phyloP scores from a whole-genome alignment of 2,329 filamentous ascomycete genomes.

The Fusarium praegraminearum region DNA sequence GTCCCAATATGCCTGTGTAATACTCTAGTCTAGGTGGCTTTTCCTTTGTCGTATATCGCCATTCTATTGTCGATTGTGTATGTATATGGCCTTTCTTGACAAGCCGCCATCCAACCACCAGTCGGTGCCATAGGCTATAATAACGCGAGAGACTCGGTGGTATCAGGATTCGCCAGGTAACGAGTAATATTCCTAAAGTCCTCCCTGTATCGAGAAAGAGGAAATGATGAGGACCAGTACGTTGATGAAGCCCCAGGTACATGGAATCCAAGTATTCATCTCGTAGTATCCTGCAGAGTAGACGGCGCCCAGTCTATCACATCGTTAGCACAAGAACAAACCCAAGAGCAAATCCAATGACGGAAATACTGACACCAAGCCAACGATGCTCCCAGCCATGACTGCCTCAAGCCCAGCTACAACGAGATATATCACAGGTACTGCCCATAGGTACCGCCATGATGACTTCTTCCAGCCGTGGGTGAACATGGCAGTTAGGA shows the following conservation, averaged over 20 bases:
- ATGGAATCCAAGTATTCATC: slow-evolving; percentile 95
- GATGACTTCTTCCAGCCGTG: slow-evolving; percentile 70
- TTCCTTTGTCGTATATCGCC: background rate
- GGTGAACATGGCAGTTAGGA: slow-evolving; percentile 77
- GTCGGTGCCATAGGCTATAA: background rate
- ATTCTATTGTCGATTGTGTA: background rate
- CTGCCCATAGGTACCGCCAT: slow-evolving; percentile 75
- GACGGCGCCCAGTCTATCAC: slow-evolving; percentile 76
- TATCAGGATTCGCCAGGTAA: background rate
- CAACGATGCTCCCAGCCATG: slow-evolving; percentile 83
- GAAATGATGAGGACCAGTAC: slow-evolving; percentile 85
- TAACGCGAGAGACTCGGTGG: background rate
- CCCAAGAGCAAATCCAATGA: background rate
- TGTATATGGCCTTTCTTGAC: background rate
- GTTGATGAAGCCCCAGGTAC: slow-evolving; percentile 88
- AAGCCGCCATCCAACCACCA: background rate
- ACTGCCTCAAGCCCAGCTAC: slow-evolving; percentile 82
- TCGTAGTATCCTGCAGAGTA: slow-evolving; percentile 86
- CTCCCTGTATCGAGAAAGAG: slow-evolving; percentile 93
- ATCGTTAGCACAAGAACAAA: slow-evolving; percentile 24
- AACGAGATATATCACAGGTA: slow-evolving; percentile 76
- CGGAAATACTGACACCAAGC: slow-evolving; percentile 73
- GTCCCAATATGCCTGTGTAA: background rate
- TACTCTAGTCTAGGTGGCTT: background rate
- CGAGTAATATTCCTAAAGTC: slow-evolving; percentile 66